phyloP scores from a whole-genome alignment of 768 basidiomycete genomes.

The Psilocybe cyanescens region DNA sequence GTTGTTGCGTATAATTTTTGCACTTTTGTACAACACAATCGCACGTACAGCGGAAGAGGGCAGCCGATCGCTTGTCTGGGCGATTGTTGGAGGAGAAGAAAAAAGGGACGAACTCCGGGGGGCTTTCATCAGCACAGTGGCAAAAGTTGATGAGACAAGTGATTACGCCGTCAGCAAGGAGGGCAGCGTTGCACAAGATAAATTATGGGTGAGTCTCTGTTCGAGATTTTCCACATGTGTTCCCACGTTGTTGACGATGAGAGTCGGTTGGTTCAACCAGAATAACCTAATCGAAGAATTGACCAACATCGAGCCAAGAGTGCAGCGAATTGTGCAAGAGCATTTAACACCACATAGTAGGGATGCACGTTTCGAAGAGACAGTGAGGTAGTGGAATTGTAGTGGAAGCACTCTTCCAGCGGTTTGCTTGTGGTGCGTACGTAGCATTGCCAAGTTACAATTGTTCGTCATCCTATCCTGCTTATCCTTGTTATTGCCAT shows the following conservation, averaged over 20 bases:
- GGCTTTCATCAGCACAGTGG: constrained; percentile 25
- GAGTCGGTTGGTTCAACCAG: not conserved
- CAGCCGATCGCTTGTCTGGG: constrained; percentile 36
- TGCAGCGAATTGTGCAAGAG: not conserved
- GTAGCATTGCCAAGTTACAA: no score
- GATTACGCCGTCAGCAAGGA: constrained; percentile 31
- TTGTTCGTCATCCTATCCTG: no score
- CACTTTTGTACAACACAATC: constrained; percentile 31
- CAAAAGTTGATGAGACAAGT: constrained; percentile 32
- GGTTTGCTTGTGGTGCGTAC: no score
- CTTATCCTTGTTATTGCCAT: no score
- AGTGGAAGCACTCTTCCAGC: no score
- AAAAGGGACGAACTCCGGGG: constrained; percentile 32
- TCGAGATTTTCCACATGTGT: not conserved
- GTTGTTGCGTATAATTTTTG: constrained; percentile 16
- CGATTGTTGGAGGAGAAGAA: constrained; percentile 30
- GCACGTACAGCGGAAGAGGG: constrained; percentile 41
- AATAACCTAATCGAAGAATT: not conserved
- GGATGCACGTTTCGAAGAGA: no score
- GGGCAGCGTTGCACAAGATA: not conserved
- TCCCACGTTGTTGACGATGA: not conserved
- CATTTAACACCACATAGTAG: not conserved
- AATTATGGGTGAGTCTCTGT: not conserved
- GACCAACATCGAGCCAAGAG: not conserved
- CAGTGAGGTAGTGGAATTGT: no score